phyloP scores from a whole-genome alignment of 192 early-diverging fungal species.

The Coemansia asiatica region DNA sequence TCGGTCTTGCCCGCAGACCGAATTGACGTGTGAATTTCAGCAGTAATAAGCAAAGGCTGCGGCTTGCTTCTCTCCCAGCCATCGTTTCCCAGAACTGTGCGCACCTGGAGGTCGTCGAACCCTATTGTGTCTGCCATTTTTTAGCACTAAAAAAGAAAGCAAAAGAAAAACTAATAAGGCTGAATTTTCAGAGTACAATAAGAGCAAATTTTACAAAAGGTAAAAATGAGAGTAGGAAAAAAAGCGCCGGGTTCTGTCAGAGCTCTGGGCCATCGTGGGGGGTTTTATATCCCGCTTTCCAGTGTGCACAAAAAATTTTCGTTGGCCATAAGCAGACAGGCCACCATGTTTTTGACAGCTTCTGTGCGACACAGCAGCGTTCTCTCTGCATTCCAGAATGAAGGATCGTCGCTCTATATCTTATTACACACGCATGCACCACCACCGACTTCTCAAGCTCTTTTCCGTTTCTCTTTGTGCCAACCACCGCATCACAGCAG shows the following conservation, averaged over 20 bases:
- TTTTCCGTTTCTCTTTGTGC: too few species aligned
- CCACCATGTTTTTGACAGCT: too few species aligned
- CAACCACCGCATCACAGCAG: neutral
- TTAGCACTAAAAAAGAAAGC: neutral
- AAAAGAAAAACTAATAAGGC: neutral
- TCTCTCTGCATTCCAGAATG: too few species aligned
- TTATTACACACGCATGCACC: too few species aligned
- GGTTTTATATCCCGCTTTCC: too few species aligned
- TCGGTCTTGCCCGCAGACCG: slow-evolving; percentile 75
- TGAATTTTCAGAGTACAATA: neutral
- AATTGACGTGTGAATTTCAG: slow-evolving; percentile 73
- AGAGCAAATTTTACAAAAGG: neutral
- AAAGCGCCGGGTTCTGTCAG: neutral
- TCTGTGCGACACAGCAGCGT: too few species aligned
- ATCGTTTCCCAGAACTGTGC: slow-evolving; percentile 86
- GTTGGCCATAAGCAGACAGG: too few species aligned
- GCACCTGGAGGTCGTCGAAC: slow-evolving; percentile 76
- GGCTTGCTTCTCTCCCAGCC: slow-evolving; percentile 87
- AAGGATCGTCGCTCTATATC: too few species aligned
- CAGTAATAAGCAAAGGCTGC: slow-evolving; percentile 83
- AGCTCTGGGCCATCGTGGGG: too few species aligned
- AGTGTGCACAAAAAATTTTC: too few species aligned
- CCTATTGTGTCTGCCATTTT: slow-evolving; percentile 65
- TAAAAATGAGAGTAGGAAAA: neutral
- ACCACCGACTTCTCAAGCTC: too few species aligned